A percentile compares a stretch with the other conserved stretches of the same genome.
Conservation (phyloP, 2,329 filamentous ascomycete genomes). For the Talaromyces sp. region DNA sequence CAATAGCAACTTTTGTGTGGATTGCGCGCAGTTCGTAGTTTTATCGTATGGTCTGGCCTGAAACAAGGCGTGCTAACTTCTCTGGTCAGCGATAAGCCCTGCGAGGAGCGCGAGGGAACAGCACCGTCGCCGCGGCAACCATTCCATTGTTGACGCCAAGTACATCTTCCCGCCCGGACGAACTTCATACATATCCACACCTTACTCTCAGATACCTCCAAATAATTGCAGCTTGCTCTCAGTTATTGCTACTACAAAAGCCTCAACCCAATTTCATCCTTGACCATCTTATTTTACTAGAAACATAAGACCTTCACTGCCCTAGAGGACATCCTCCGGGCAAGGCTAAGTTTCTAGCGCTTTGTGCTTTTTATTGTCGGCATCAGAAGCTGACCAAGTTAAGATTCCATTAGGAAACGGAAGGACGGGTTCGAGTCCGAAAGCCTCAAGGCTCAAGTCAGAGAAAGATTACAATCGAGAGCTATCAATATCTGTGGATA, state of each 20-base stretch:
- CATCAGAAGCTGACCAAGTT: conserved; percentile 14
- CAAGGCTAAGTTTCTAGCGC: conserved; percentile 17
- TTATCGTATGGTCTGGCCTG: not conserved
- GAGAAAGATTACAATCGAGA: conserved; percentile 1
- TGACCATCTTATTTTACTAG: conserved; percentile 4
- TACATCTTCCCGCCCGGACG: conserved; percentile 11
- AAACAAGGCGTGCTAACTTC: not conserved
- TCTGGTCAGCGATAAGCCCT: not conserved
- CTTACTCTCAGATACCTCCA: conserved; percentile 6
- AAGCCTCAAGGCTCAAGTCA: conserved; percentile 8
- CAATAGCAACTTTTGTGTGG: not conserved
- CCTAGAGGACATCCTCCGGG: conserved; percentile 10
- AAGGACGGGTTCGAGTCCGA: conserved; percentile 11
- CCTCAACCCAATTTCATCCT: not conserved
- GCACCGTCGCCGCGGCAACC: conserved; percentile 35
- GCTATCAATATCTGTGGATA: not conserved
- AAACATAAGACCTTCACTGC: conserved; percentile 11
- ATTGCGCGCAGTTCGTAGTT: not conserved
- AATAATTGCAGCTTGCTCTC: not conserved
- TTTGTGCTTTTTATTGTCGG: conserved; percentile 3
- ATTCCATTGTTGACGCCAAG: conserved; percentile 37
- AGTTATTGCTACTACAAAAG: not conserved
- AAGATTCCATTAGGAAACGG: conserved; percentile 11
- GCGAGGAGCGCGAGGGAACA: not conserved
- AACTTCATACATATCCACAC: conserved; percentile 12